Conservation (phyloP, 768 basidiomycete genomes). For the Naganishia vaughanmartiniae region DNA sequence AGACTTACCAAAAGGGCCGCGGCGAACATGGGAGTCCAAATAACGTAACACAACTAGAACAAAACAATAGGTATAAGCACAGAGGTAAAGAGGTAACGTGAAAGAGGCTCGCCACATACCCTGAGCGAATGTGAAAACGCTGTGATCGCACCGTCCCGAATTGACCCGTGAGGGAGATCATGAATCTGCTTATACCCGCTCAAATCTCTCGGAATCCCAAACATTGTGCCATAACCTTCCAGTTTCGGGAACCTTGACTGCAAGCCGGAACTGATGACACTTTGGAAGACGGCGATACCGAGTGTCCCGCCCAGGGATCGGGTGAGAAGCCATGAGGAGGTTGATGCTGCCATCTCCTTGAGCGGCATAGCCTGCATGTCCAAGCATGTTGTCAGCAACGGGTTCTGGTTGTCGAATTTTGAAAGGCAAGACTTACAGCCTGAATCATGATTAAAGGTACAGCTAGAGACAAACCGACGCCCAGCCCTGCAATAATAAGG, state of each 20-base stretch:
- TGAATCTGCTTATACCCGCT: conserved; percentile 43
- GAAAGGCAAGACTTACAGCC: conserved; percentile 30
- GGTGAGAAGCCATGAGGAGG: conserved; percentile 43
- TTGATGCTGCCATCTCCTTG: conserved; percentile 49
- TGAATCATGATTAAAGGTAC: conserved; percentile 47
- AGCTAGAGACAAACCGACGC: conserved; percentile 41
- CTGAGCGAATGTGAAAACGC: conserved; percentile 46
- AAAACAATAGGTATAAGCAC: neutral
- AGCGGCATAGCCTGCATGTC: conserved; percentile 39
- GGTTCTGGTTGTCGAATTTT: too few species aligned
- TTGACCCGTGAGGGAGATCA: conserved; percentile 41
- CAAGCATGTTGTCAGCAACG: neutral
- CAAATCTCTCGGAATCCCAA: conserved; percentile 40
- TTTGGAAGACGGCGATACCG: conserved; percentile 44
- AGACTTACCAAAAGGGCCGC: conserved; percentile 28
- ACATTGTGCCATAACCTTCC: conserved; percentile 44
- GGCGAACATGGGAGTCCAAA: conserved; percentile 35
- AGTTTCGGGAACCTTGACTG: conserved; percentile 41
- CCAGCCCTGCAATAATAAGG: conserved; percentile 36
- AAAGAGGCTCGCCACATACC: conserved; percentile 26
- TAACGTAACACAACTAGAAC: conserved; percentile 35
- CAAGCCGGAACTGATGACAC: conserved; percentile 44
- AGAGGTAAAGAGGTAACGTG: neutral
- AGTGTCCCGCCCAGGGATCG: conserved; percentile 43
- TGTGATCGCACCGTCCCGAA: conserved; percentile 39